phyloP scores from a whole-genome alignment of 305 asterid species.

The Plantago coronopus region DNA sequence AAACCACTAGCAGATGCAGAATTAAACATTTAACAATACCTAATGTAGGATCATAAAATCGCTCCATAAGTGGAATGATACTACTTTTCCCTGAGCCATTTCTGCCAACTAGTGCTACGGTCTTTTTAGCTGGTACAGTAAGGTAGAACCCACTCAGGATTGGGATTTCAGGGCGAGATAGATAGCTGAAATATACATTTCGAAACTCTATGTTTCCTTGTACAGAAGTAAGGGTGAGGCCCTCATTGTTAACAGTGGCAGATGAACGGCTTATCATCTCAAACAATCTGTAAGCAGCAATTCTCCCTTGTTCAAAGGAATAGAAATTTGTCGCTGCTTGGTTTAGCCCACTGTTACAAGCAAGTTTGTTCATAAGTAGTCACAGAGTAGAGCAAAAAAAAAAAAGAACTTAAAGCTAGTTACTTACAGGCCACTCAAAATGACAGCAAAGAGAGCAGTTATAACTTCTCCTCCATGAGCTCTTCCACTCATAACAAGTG shows the following conservation, averaged over 20 bases:
- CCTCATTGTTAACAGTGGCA: conserved; percentile 75
- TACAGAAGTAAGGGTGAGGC: conserved; percentile 74
- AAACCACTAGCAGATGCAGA: conserved; percentile 17
- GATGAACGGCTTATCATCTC: conserved; percentile 99
- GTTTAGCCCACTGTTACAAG: conserved; percentile 77
- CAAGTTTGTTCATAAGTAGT: conserved; percentile 20
- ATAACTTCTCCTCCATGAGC: conserved; percentile 95
- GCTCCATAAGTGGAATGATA: conserved; percentile 98
- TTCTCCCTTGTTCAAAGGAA: conserved; percentile 99
- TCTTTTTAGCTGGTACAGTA: conserved; percentile 91
- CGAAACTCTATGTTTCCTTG: conserved; percentile 99
- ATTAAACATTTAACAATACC: conserved; percentile 42
- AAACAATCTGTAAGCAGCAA: conserved; percentile 95
- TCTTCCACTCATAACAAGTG: conserved; percentile 61
- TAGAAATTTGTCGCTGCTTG: conserved; percentile 99
- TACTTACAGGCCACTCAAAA: conserved; percentile 99
- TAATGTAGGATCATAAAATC: conserved; percentile 97
- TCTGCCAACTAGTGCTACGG: conserved; percentile 99
- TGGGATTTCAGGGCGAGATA: conserved; percentile 98
- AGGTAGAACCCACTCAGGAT: conserved; percentile 98
- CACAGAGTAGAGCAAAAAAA: conserved; percentile 18
- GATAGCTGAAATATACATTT: conserved; percentile 95
- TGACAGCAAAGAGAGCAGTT: conserved; percentile 90
- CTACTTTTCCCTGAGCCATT: conserved; percentile 99
- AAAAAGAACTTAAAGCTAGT: conserved; percentile 23